Base-by-base conservation (phyloP, 306 rosid genomes). In the Canavalia ensiformis region DNA sequence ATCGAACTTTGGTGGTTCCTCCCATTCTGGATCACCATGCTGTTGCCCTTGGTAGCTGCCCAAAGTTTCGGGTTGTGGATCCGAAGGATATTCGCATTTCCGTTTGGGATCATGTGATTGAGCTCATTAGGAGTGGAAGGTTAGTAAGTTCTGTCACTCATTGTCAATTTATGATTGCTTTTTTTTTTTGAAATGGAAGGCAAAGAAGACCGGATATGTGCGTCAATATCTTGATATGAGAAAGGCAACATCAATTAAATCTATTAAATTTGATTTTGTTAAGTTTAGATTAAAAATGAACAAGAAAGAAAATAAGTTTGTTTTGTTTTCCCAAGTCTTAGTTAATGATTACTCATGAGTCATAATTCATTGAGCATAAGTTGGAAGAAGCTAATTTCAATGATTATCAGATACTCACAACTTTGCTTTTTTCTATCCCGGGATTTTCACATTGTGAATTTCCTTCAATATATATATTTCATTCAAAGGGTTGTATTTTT, bases 21-120 rank as follows among this genome's bases (percentile, higher is more conserved):
- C 97, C 97, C 50, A 76, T 95, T 58, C 74, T 95, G 45, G 97
- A 95, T 84, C 99, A 95, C 82, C 97, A 93, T 81, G 97, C 93
- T 3, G 88, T 95, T 65, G 97, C 85, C 51, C 87, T 95, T 0
- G 97, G 99, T 31, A 93, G 97, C 71, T 95, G 97, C 58, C 99
- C 99, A 1, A 95, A 95, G 87, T 93, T 93, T 72, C 80, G 95
- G 72, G 93, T 91, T 71, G 18, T 31, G 55, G 84, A 60, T 42
- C 93, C 97, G 0, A 65, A 35, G 29, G 87, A 88, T 56, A 88
- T 93, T 65, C 86, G 97, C 51, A 65, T 77, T 49, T 67, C 87
- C 44, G 99, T 95, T 68, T 95, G 99, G 99, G 87, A 90, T 55
- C 97, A 94, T 81, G 82, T 85, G n/a, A 31, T 90, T 64, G 90